phyloP scores from a whole-genome alignment of 148 eudicot genomes.

The Chenopodium formosanum region DNA sequence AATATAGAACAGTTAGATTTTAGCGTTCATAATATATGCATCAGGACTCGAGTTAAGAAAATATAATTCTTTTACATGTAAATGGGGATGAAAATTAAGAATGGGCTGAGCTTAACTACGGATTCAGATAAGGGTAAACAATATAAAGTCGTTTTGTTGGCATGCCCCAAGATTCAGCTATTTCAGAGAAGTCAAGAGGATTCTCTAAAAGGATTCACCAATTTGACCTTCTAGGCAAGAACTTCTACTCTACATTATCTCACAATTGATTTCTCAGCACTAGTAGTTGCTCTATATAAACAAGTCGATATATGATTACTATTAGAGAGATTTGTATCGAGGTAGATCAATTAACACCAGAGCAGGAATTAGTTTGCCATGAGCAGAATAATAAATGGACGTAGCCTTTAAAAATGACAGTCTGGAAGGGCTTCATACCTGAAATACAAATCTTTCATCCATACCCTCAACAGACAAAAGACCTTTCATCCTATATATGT shows the following conservation, averaged over 20 bases:
- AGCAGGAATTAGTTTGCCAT: background rate
- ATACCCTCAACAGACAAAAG: conserved; percentile 80
- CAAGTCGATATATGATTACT: background rate
- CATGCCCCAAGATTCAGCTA: background rate
- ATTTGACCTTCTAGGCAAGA: background rate
- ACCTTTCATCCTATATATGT: conserved; percentile 97
- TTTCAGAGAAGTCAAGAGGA: background rate
- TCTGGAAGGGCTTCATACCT: conserved; percentile 44
- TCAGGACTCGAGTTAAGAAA: background rate
- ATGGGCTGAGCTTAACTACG: background rate
- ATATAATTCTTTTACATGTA: background rate
- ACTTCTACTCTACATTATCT: background rate
- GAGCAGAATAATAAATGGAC: background rate
- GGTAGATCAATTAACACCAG: background rate
- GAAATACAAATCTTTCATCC: conserved; percentile 97
- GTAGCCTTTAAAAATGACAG: background rate
- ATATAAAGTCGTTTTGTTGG: background rate
- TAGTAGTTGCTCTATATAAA: background rate
- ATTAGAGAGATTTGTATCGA: background rate
- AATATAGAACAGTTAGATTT: too few species aligned
- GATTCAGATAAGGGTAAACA: too few species aligned
- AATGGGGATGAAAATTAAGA: background rate
- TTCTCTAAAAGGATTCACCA: background rate
- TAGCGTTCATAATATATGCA: background rate
- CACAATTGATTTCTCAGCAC: background rate